Evolutionary conservation across 129 eudicot genomes (phyloP).

Genomic region (Gnaphalium uliginosum): DNA sequence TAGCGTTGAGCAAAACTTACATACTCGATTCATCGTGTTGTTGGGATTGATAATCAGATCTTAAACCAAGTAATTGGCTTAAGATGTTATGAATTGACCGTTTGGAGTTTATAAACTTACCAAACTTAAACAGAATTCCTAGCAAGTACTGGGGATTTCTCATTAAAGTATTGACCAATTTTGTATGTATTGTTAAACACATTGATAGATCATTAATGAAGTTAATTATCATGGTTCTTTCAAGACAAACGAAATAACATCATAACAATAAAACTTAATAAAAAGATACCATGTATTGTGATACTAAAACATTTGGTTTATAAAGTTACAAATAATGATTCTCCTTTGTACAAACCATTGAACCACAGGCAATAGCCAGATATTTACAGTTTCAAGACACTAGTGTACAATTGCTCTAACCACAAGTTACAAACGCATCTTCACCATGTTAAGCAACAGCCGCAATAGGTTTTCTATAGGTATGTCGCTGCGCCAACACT

Average conservation of each 20-base stretch:
- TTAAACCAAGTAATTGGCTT: too few species aligned
- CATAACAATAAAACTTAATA: background rate
- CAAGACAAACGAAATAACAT: background rate
- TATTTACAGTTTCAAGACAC: background rate
- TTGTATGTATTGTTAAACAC: too few species aligned
- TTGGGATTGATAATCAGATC: background rate
- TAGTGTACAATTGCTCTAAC: background rate
- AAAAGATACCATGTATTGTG: background rate
- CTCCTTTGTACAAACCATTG: background rate
- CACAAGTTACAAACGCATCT: background rate
- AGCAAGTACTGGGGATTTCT: background rate
- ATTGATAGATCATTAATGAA: too few species aligned
- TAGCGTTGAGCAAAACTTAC: background rate
- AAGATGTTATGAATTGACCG: too few species aligned
- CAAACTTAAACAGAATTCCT: too few species aligned
- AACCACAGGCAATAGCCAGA: background rate
- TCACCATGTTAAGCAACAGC: background rate
- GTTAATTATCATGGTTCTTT: too few species aligned
- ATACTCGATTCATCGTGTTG: background rate
- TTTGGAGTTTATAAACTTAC: too few species aligned
- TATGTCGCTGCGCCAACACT: slow-evolving; percentile 28
- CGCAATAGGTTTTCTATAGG: slow-evolving; percentile 7
- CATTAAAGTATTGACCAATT: too few species aligned
- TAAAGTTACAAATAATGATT: background rate
- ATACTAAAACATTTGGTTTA: background rate